phyloP scores from a whole-genome alignment of 2,329 filamentous ascomycete species.

The Dryadomyces sulphureus region DNA sequence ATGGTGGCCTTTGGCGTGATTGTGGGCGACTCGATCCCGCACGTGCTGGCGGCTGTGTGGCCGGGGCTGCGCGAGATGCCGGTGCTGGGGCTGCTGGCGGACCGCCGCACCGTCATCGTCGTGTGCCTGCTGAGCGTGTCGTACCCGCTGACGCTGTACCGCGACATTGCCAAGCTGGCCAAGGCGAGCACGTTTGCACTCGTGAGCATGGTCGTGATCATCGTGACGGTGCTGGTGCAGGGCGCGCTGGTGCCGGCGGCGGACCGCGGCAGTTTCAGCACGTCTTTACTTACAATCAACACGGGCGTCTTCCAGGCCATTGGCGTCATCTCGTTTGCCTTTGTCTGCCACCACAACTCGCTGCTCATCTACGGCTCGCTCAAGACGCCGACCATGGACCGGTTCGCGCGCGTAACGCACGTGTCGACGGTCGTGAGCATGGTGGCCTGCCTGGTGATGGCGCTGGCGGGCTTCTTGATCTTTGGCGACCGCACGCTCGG shows the following conservation, averaged over 20 bases:
- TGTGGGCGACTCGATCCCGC: constrained; percentile 89
- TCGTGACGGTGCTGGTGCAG: constrained; percentile 77
- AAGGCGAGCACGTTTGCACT: constrained; percentile 91
- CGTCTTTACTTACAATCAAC: constrained; percentile 63
- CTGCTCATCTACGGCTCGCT: constrained; percentile 95
- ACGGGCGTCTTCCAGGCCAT: constrained; percentile 87
- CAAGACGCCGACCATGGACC: constrained; percentile 85
- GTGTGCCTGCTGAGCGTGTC: constrained; percentile 75
- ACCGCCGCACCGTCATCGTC: constrained; percentile 74
- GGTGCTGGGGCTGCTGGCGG: constrained; percentile 68
- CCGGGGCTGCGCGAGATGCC: constrained; percentile 57
- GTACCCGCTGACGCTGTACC: constrained; percentile 81
- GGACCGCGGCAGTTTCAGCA: constrained; percentile 55
- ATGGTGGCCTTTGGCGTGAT: constrained; percentile 99
- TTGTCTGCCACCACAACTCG: constrained; percentile 80
- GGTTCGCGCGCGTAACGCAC: constrained; percentile 86
- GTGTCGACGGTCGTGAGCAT: constrained; percentile 84
- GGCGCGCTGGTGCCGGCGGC: constrained; percentile 59
- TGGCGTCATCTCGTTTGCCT: constrained; percentile 90
- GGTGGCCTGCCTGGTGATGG: constrained; percentile 81
- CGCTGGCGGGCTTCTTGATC: constrained; percentile 75
- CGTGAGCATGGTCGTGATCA: constrained; percentile 82
- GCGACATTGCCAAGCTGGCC: constrained; percentile 94
- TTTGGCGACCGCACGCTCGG: constrained; percentile 87
- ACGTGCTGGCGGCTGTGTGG: constrained; percentile 72